phyloP scores from a whole-genome alignment of 2,329 filamentous ascomycete species.

The Uncinocarpus reesii region DNA sequence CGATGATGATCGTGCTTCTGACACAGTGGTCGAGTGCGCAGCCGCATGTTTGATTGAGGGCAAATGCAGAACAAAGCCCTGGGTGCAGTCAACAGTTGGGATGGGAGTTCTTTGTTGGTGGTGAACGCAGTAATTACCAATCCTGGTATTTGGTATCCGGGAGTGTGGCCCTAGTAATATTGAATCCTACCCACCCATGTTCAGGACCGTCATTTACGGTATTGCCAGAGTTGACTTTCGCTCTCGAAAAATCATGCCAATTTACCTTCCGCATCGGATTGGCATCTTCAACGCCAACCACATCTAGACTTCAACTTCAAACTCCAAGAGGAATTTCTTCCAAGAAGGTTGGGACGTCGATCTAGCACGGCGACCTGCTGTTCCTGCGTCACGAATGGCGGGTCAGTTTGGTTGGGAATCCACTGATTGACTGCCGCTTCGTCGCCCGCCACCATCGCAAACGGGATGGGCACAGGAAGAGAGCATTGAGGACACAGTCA shows the following conservation, averaged over 20 bases:
- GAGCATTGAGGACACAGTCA: neutral
- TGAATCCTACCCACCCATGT: constrained; percentile 9
- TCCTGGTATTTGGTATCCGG: constrained; percentile 1
- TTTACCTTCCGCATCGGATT: too few relatives aligned
- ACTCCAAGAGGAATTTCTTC: constrained; percentile 1
- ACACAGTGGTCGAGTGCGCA: too few relatives aligned
- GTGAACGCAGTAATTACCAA: neutral
- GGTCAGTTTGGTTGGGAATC: constrained; percentile 7
- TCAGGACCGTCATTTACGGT: constrained; percentile 1
- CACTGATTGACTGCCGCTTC: constrained; percentile 5
- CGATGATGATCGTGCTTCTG: too few relatives aligned
- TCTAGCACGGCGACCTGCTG: neutral
- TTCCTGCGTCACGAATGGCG: constrained; percentile 4
- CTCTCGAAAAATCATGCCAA: neutral
- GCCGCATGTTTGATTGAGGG: too few relatives aligned
- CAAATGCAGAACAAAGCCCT: constrained; percentile 5
- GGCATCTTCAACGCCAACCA: neutral
- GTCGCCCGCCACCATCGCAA: neutral
- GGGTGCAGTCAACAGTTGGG: neutral
- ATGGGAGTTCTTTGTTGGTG: constrained; percentile 2
- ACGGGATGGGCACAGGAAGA: neutral
- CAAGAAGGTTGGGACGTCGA: neutral
- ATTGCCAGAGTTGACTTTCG: neutral
- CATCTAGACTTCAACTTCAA: constrained; percentile 1
- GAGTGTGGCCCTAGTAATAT: constrained; percentile 9